These are phyloP conservation scores for Madurella mycetomatis DNA, from an alignment of 2,329 filamentous ascomycete species.

Conservation along the genomic window DNA sequence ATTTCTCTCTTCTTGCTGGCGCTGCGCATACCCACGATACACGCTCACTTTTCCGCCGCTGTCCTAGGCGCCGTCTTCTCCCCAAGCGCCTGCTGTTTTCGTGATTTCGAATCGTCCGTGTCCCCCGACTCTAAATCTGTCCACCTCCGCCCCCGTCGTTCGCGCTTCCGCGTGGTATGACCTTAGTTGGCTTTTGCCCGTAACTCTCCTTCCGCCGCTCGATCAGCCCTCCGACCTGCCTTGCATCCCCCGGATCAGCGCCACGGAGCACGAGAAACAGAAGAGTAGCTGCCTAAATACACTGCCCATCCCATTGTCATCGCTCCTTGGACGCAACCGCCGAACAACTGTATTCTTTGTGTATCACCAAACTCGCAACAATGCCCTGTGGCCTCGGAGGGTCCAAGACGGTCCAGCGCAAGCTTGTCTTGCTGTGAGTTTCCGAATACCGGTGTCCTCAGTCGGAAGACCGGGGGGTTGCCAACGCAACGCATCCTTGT, in stretches of 20 bases:
- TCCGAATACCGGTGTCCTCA: constrained; percentile 11
- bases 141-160: not conserved
- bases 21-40: constrained; percentile 11
- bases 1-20: constrained; percentile 12
- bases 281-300: not conserved
- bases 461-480: not conserved
- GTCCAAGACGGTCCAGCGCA: constrained; percentile 85
- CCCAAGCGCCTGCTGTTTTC: not conserved
- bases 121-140: not conserved
- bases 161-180: constrained; percentile 4
- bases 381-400: constrained; percentile 59
- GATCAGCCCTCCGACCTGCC: not conserved
- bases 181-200: not conserved
- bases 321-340: not conserved
- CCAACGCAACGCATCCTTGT: not conserved
- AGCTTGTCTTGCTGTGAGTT: constrained; percentile 86
- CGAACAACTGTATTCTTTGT: not conserved
- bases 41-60: constrained; percentile 10
- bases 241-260: not conserved
- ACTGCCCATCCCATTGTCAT: not conserved
- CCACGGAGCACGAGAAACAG: not conserved
- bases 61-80: not conserved
- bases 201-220: not conserved
- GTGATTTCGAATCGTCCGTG: not conserved
- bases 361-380: constrained; percentile 14